Percentiles rank a stretch among this genome's conserved stretches.
phyloP scores from a whole-genome alignment of 495 filamentous ascomycete genomes.

The Stereocaulon alpinum region DNA sequence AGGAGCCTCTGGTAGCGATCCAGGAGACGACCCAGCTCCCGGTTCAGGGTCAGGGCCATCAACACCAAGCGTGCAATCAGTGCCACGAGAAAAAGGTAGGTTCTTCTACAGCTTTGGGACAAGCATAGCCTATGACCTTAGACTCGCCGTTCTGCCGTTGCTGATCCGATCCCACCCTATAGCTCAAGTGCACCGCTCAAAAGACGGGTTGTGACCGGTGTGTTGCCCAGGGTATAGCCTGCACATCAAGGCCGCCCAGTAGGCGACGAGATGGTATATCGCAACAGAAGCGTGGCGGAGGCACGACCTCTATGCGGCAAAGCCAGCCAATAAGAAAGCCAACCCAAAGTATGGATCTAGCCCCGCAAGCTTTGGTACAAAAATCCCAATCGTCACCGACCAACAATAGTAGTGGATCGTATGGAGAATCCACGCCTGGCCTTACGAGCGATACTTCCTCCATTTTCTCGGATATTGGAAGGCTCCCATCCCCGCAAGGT shows the following conservation, averaged over 20 bases:
- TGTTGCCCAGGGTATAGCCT: neutral
- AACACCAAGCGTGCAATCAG: neutral
- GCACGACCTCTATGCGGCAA: neutral
- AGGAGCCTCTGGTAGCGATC: neutral
- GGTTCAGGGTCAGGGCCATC: slow-evolving; percentile 1
- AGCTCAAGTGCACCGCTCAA: neutral
- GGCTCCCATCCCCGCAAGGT: neutral
- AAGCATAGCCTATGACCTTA: neutral
- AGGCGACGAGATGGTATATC: neutral
- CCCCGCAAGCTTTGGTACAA: neutral
- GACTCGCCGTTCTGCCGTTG: neutral
- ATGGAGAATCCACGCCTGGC: neutral
- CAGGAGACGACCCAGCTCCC: neutral
- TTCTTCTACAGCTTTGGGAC: neutral
- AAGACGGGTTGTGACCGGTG: slow-evolving; percentile 1
- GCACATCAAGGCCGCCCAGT: neutral
- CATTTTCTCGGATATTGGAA: neutral
- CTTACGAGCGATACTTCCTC: slow-evolving; percentile 1
- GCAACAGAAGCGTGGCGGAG: neutral
- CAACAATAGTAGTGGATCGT: neutral
- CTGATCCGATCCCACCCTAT: neutral
- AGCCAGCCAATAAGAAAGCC: neutral
- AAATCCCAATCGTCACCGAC: slow-evolving; percentile 1
- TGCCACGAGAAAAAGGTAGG: neutral
- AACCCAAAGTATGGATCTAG: neutral